These are phyloP conservation scores for Saksenaea vasiformis DNA, from an alignment of 371 early-diverging fungal genomes.

Conservation along the genomic window DNA sequence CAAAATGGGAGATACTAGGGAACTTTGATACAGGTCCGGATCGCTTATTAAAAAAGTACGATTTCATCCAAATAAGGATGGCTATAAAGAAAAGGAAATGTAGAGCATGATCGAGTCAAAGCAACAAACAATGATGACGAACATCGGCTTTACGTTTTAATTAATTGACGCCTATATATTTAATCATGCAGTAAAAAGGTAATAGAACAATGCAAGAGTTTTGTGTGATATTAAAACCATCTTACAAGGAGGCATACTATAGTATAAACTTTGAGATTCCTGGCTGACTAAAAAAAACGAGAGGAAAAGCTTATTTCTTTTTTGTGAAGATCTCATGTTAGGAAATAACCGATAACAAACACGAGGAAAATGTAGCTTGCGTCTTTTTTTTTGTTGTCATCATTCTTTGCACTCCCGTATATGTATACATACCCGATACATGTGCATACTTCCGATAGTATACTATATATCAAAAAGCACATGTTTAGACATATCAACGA, in stretches of 20 bases:
- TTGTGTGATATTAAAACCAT: not conserved
- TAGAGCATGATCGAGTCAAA: not conserved
- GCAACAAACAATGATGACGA: not conserved
- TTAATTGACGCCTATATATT: not conserved
- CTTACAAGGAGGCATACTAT: not conserved
- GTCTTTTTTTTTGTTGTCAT: too few species aligned
- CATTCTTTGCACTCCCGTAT: too few species aligned
- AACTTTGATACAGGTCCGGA: not conserved
- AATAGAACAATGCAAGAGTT: not conserved
- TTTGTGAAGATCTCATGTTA: conserved; percentile 4
- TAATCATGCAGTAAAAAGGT: not conserved
- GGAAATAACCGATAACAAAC: not conserved
- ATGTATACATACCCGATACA: too few species aligned
- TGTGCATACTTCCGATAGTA: too few species aligned
- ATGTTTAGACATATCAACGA: not conserved
- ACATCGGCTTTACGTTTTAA: not conserved
- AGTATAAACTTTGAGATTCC: not conserved
- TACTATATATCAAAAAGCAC: not conserved
- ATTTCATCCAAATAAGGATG: not conserved
- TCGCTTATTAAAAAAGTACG: too few species aligned
- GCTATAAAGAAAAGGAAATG: not conserved
- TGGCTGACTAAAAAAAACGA: not conserved
- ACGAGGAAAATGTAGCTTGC: not conserved
- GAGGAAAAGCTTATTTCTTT: not conserved
- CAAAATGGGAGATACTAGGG: not conserved